Evolutionary conservation across 805 yeast species (phyloP), one percentile per base, ranked within the genome.

Genomic region (Saturnispora diversa): DNA sequence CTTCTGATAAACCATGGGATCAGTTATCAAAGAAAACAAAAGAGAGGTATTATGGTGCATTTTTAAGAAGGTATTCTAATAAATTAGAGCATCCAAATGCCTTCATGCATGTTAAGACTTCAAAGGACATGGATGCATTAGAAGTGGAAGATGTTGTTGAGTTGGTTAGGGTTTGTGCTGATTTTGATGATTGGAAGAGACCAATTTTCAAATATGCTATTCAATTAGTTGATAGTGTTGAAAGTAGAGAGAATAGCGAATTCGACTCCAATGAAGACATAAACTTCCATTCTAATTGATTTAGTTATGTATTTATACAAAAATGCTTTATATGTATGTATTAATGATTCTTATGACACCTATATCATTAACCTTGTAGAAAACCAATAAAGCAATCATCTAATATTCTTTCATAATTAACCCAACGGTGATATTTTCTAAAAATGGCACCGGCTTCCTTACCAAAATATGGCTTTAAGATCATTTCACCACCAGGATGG

Each of bases 401-500:
- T 42, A 90, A 63, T 70, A 90, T 74, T 45, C 86, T 62, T 47
- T 88, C 96, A 37, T 68, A 84, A 56, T 84, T 90, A 5, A 90
- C 95, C 98, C 65, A 63, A 10, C 63, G 51, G 47, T 74, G 79
- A 46, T 80, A 83, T 59, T 78, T 77, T 58, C 79, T 75, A 53
- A 90, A 90, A 45, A 84, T 54, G 2, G 62, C 49, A 3, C 95
- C 85, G 1, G 90, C 92, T 56, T 90, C 97, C 37, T 68, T 67
- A 0, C 96, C 96, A 1, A 94, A 92, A 52, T 82, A 75, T 37
- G 75, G 72, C 75, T 84, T 66, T 31, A 90, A 63, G 53, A 86
- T 84, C 6, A 74, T 76, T 4, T 68, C 77, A 2, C 98, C 98
- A 26, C 98, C 98, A 0, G 98, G 98, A 50, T 90, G 98, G 58